A percentile compares a stretch with the other conserved stretches of the same genome.
Conservation (phyloP, 2,329 filamentous ascomycete species). For the Cryphonectria parasitica region DNA sequence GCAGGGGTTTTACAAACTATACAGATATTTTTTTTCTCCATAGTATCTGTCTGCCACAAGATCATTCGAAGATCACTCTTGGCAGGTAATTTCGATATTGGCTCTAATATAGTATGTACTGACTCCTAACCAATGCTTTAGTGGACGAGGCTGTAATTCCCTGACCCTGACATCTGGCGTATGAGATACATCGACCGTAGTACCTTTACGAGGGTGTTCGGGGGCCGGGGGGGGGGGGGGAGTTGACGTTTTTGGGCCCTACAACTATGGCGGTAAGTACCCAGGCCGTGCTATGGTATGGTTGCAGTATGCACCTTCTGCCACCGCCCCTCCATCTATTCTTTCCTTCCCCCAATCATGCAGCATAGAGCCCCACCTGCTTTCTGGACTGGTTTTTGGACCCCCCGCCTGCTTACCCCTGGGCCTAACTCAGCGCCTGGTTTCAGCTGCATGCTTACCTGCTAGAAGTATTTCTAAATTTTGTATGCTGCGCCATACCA, state of each 20-base stretch:
- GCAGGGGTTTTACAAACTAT: background rate
- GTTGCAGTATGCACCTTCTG: background rate
- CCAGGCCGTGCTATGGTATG: background rate
- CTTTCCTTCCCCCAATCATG: background rate
- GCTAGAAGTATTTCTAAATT: slow-evolving; percentile 8
- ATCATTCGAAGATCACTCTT: slow-evolving; percentile 1
- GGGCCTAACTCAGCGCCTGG: background rate
- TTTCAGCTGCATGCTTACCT: background rate
- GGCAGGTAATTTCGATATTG: background rate
- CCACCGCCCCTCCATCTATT: background rate
- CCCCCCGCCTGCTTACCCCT: background rate
- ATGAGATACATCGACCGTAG: background rate
- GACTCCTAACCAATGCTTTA: background rate
- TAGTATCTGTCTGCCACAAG: background rate
- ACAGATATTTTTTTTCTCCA: no score
- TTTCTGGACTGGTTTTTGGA: background rate
- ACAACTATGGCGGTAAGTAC: background rate
- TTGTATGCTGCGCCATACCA: slow-evolving; percentile 13
- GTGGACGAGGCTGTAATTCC: background rate
- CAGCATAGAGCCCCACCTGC: background rate
- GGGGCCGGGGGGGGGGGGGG: no score
- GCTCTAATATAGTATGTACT: background rate
- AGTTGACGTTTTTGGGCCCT: no score
- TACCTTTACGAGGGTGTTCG: background rate
- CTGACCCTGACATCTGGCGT: background rate